Conservation (phyloP, 179 eudicot genomes). For the Silene coronaria region DNA sequence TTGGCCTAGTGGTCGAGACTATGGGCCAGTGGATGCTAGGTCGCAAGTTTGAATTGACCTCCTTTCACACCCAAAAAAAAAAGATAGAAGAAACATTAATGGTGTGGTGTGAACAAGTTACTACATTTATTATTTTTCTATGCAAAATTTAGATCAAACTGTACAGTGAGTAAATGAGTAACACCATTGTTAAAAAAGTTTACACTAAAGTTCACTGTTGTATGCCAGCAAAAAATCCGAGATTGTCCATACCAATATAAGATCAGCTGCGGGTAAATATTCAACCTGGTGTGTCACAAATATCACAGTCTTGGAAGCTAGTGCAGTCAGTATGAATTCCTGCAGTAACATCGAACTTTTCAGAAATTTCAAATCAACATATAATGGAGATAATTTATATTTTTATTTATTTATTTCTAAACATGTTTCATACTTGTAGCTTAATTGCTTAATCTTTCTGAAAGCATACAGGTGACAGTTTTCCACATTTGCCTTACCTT, state of each 20-base stretch:
- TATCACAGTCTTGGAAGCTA: conserved; percentile 77
- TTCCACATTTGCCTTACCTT: conserved; percentile 41
- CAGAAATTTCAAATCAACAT: conserved; percentile 17
- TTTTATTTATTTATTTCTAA: too few species aligned
- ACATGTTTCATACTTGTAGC: too few species aligned
- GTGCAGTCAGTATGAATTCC: conserved; percentile 91
- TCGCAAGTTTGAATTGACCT: too few species aligned
- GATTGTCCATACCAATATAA: conserved; percentile 64
- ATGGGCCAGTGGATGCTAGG: too few species aligned
- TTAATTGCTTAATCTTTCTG: neutral
- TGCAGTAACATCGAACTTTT: conserved; percentile 31
- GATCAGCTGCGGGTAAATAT: conserved; percentile 81
- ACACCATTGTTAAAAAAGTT: neutral
- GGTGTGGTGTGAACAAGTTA: neutral
- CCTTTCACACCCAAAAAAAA: too few species aligned
- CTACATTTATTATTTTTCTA: neutral
- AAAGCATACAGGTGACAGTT: conserved; percentile 9
- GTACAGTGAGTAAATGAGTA: neutral
- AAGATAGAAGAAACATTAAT: neutral
- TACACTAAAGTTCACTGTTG: conserved; percentile 1
- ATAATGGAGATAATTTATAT: neutral
- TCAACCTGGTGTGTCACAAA: conserved; percentile 98
- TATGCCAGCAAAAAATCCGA: conserved; percentile 8
- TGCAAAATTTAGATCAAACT: neutral
- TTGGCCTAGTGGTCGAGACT: too few species aligned